Conservation (phyloP, 2,329 filamentous ascomycete genomes). For the Chrysoporthe austroafricana region DNA sequence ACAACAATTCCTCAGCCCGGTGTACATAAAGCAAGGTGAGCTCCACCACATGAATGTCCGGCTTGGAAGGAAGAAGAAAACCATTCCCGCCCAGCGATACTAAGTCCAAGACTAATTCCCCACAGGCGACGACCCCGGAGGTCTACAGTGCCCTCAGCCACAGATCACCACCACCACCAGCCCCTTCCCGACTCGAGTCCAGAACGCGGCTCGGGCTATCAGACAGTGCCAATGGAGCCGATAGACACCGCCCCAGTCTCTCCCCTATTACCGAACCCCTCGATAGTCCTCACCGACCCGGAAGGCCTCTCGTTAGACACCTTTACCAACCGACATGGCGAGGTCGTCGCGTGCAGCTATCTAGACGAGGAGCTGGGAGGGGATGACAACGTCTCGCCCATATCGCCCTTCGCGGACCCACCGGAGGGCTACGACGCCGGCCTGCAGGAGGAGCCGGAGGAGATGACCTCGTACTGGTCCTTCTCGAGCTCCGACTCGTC, state of each 20-base stretch:
- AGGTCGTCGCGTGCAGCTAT: not conserved
- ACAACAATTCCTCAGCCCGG: too few species aligned
- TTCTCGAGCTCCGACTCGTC: constrained; percentile 4
- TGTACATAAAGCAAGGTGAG: constrained; percentile 2
- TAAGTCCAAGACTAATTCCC: not conserved
- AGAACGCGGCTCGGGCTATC: not conserved
- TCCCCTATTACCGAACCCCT: not conserved
- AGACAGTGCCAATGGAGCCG: not conserved
- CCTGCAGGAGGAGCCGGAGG: constrained; percentile 11
- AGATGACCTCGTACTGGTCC: constrained; percentile 9
- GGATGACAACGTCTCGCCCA: not conserved
- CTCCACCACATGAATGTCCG: not conserved
- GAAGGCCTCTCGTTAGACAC: constrained; percentile 11
- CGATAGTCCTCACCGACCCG: constrained; percentile 9
- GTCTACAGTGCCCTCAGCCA: not conserved
- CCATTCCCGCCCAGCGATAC: not conserved
- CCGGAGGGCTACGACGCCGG: constrained; percentile 7
- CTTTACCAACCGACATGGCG: not conserved
- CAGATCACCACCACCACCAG: not conserved
- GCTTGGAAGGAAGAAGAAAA: not conserved
- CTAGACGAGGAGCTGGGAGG: not conserved
- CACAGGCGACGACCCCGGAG: not conserved
- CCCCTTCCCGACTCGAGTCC: not conserved
- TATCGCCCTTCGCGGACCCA: constrained; percentile 14
- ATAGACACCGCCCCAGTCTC: not conserved